phyloP scores from a whole-genome alignment of 208 protist genomes.

The Leishmania braziliensis region DNA sequence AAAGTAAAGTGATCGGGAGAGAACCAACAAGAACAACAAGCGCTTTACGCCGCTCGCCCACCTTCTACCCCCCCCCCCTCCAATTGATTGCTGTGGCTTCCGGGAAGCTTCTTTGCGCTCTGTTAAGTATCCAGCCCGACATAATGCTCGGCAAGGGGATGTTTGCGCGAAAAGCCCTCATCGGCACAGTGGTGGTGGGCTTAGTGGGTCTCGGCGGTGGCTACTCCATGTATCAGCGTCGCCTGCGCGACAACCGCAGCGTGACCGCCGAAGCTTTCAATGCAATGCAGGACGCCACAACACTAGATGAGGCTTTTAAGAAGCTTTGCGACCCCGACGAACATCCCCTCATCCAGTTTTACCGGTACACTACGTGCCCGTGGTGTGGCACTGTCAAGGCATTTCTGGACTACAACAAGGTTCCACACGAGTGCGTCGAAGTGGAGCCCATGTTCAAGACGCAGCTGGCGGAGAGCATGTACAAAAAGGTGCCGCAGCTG shows the following conservation, averaged over 20 bases:
- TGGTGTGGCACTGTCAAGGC: constrained; percentile 90
- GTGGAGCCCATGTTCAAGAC: constrained; percentile 92
- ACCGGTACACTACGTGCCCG: constrained; percentile 91
- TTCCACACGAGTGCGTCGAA: constrained; percentile 81
- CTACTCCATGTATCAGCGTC: constrained; percentile 76
- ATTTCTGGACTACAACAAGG: constrained; percentile 81
- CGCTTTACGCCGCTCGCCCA: not conserved
- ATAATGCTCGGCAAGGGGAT: constrained; percentile 60
- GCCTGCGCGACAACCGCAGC: constrained; percentile 77
- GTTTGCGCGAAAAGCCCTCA: constrained; percentile 47
- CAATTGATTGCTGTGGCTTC: not conserved
- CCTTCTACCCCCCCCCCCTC: not conserved
- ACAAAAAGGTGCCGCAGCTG: constrained; percentile 93
- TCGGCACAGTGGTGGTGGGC: constrained; percentile 30
- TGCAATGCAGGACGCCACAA: constrained; percentile 58
- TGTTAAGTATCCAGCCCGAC: not conserved
- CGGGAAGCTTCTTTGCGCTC: not conserved
- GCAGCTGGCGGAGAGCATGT: constrained; percentile 63
- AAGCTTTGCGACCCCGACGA: constrained; percentile 49
- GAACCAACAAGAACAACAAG: not conserved
- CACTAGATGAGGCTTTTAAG: constrained; percentile 53
- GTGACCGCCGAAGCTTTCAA: constrained; percentile 81
- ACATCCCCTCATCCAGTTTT: constrained; percentile 56
- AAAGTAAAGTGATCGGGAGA: not conserved
- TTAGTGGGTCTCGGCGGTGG: constrained; percentile 50